Percentiles rank a stretch among this genome's conserved stretches.
Evolutionary conservation across 345 rosid genomes (phyloP).

Genomic region (Melaleuca alternifolia): DNA sequence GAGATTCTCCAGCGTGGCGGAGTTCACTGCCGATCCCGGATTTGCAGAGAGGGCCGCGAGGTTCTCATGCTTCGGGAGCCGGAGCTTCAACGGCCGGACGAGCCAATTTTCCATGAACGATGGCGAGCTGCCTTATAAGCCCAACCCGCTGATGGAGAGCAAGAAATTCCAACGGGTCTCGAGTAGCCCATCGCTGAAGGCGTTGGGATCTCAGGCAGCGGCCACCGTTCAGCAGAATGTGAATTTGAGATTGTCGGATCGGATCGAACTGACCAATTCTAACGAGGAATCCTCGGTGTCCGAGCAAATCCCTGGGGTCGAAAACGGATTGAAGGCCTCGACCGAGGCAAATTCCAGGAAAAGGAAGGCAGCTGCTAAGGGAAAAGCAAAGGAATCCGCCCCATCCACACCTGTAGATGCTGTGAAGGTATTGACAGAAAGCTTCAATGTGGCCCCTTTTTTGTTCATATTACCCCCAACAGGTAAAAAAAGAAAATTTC

Average conservation of each 20-base stretch:
- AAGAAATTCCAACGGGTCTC: slow-evolving; percentile 1
- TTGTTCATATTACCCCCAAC: background rate
- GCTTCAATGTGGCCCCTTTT: background rate
- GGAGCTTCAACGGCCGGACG: slow-evolving; percentile 7
- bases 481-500: background rate
- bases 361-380: slow-evolving; percentile 24
- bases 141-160: background rate
- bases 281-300: slow-evolving; percentile 10
- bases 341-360: slow-evolving; percentile 14
- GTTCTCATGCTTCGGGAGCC: slow-evolving; percentile 14
- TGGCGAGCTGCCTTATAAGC: background rate
- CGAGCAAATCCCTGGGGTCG: background rate
- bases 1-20: slow-evolving; percentile 1
- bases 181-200: slow-evolving; percentile 9
- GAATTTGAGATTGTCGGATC: background rate
- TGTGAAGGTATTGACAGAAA: slow-evolving; percentile 5
- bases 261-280: background rate
- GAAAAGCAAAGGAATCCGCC: slow-evolving; percentile 19
- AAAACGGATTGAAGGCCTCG: background rate
- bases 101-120: background rate
- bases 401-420: background rate
- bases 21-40: slow-evolving; percentile 10
- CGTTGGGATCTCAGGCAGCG: background rate
- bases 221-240: background rate
- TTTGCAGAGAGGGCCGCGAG: slow-evolving; percentile 11